A percentile compares a stretch with the other conserved stretches of the same genome.
Evolutionary conservation across 2,329 filamentous ascomycete genomes (phyloP).

Genomic region (Colletotrichum filicis): DNA sequence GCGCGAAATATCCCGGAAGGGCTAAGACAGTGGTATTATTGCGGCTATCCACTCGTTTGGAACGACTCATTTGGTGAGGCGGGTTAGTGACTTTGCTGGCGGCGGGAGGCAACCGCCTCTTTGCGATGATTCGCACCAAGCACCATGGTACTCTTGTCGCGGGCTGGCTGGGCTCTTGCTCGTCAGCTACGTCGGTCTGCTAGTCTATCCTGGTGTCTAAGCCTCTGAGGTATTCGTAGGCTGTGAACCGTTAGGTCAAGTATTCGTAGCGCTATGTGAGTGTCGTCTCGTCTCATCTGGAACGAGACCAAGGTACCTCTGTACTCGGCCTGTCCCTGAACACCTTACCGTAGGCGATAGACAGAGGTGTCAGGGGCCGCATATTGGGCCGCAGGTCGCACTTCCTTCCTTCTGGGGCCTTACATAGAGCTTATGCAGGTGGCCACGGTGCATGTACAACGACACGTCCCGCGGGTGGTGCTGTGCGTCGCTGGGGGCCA

Average conservation of each 20-base stretch:
- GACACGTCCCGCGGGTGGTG: conserved; percentile 33
- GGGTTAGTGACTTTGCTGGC: conserved; percentile 12
- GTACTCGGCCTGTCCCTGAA: conserved; percentile 24
- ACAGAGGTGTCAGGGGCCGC: conserved; percentile 30
- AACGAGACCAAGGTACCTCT: conserved; percentile 14
- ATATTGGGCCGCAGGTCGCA: conserved; percentile 33
- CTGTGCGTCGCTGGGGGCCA: conserved; percentile 25
- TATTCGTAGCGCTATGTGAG: not conserved
- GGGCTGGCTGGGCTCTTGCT: not conserved
- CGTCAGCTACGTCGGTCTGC: conserved; percentile 10
- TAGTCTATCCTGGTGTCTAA: not conserved
- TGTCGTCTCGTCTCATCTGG: conserved; percentile 23
- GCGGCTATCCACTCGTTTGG: conserved; percentile 24
- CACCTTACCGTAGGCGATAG: not conserved
- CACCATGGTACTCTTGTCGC: conserved; percentile 9
- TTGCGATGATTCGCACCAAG: not conserved
- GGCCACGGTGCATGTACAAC: conserved; percentile 30
- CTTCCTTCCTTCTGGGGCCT: conserved; percentile 30
- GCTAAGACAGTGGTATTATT: conserved; percentile 17
- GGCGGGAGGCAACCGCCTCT: conserved; percentile 3
- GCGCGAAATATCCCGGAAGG: conserved; percentile 23
- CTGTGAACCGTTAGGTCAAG: no score
- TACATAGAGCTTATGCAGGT: conserved; percentile 33
- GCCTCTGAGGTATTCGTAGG: no score
- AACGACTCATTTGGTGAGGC: conserved; percentile 31